Evolutionary conservation across 768 basidiomycete species (phyloP).

Genomic region (Trametes cubensis): DNA sequence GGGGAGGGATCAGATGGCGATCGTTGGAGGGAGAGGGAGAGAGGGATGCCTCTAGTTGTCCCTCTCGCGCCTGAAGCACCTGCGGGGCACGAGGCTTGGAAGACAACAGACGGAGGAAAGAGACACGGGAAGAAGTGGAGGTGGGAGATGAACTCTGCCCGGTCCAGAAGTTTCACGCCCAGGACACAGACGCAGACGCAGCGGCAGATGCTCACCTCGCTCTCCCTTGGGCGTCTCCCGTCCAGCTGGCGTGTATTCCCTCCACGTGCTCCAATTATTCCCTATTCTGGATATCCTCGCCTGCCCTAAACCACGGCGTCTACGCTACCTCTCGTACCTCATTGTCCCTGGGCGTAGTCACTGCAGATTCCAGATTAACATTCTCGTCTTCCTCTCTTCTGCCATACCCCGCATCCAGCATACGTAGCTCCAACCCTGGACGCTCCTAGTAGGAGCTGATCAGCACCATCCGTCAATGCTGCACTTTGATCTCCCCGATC

Average conservation of each 20-base stretch:
- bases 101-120: background rate
- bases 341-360: background rate
- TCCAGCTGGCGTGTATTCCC: background rate
- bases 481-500: background rate
- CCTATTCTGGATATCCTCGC: background rate
- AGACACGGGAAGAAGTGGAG: background rate
- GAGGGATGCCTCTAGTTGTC: constrained; percentile 12
- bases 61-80: background rate
- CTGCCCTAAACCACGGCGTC: constrained; percentile 19
- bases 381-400: background rate
- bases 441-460: background rate
- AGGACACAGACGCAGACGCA: background rate
- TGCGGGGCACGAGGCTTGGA: background rate
- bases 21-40: constrained; percentile 17
- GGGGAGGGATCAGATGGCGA: constrained; percentile 21
- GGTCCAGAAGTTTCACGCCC: background rate
- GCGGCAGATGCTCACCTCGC: background rate
- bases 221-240: background rate
- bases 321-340: background rate
- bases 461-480: background rate
- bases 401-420: background rate
- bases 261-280: constrained; percentile 3
- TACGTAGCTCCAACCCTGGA: background rate
- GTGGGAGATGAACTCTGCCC: background rate
- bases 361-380: constrained; percentile 8